These are phyloP conservation scores for Sugiyamaella grinbergsii DNA, from an alignment of 1,139 yeast genomes.

Conservation along the genomic window DNA sequence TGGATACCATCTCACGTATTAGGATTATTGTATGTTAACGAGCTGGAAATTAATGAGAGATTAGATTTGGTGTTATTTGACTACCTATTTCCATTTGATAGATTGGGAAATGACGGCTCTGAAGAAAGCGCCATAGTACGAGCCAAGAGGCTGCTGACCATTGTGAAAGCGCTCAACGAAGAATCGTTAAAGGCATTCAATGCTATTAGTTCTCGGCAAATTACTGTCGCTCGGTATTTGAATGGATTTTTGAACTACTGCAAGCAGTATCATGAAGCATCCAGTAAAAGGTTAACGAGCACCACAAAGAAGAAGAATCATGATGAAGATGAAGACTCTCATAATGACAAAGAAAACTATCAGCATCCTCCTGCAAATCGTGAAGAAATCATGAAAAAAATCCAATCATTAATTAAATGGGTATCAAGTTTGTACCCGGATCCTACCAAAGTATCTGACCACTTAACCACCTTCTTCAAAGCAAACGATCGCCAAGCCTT, in stretches of 20 bases:
- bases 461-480: conserved; percentile 24
- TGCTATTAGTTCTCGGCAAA: conserved; percentile 71
- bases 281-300: background rate
- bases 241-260: conserved; percentile 27
- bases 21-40: conserved; percentile 74
- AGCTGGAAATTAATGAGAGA: conserved; percentile 62
- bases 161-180: conserved; percentile 54
- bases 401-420: conserved; percentile 67
- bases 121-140: conserved; percentile 40
- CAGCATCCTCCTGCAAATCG: conserved; percentile 22
- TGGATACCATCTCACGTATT: conserved; percentile 70
- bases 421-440: conserved; percentile 51
- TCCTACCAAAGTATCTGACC: conserved; percentile 26
- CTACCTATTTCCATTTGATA: conserved; percentile 56
- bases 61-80: conserved; percentile 68
- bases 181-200: conserved; percentile 64
- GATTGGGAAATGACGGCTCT: background rate
- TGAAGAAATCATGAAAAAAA: conserved; percentile 41
- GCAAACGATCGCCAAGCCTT: conserved; percentile 25
- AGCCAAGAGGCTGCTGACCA: conserved; percentile 54
- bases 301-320: background rate
- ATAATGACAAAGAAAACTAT: conserved; percentile 3
- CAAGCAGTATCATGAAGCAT: conserved; percentile 28
- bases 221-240: conserved; percentile 47
- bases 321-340: background rate